phyloP scores from a whole-genome alignment of 1,284 basidiomycete species.

The Fistulinella cinereoalba region DNA sequence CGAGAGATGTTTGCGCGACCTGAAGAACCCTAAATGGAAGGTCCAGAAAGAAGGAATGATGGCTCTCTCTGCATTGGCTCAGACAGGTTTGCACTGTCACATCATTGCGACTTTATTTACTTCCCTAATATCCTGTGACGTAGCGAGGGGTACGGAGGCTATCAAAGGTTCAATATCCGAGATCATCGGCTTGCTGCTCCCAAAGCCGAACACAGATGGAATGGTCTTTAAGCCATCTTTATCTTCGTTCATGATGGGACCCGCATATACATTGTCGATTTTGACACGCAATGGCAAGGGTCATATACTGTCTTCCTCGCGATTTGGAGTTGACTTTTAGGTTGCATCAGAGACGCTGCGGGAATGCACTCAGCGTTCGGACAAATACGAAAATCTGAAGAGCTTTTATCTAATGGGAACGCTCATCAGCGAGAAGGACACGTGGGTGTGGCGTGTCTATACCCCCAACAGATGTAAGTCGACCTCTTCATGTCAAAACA shows the following conservation, averaged over 20 bases:
- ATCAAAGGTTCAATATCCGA: conserved; percentile 10
- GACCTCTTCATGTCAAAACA: too few species aligned
- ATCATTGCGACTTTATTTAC: neutral
- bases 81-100: conserved; percentile 20
- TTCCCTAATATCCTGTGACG: neutral
- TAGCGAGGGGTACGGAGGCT: conserved; percentile 16
- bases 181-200: conserved; percentile 22
- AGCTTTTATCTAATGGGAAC: conserved; percentile 4
- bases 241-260: conserved; percentile 14
- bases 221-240: too few species aligned
- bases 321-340: neutral
- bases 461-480: conserved; percentile 7
- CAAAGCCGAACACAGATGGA: neutral
- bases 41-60: conserved; percentile 25
- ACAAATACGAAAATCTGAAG: conserved; percentile 5
- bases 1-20: conserved; percentile 5
- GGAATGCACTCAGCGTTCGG: neutral
- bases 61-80: conserved; percentile 22
- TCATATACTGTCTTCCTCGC: neutral
- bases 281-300: conserved; percentile 9
- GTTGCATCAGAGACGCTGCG: conserved; percentile 6
- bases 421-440: conserved; percentile 5
- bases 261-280: conserved; percentile 11
- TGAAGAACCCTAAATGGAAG: conserved; percentile 14
- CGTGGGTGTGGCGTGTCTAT: conserved; percentile 5